Evolutionary conservation across 176 grass and related monocot species (phyloP), one percentile per base, ranked within the genome.

Genomic region (Triticum dicoccoides): DNA sequence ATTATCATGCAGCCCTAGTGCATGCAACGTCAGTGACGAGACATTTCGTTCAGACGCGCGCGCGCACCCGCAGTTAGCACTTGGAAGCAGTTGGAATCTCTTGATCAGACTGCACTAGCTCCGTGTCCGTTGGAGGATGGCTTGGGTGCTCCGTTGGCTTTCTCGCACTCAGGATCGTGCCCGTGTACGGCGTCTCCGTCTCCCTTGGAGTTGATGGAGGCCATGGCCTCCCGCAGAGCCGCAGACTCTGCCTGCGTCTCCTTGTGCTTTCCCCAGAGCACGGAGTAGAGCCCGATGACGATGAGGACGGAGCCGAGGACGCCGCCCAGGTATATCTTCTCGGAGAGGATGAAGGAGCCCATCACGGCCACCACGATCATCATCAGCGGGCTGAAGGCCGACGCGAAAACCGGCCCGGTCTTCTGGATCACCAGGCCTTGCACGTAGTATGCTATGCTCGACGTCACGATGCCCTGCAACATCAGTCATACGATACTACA

Each of bases 321-420:
- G 72, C 90, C 94, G 52, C 97, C 97, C 41, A 98, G 85, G 90
- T 88, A 98, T 47, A 98, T 88, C 61, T 90, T 98, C 87, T 96
- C 97, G 51, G 94, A 77, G 30, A 98, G 90, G 92, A 98, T 98
- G 85, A 98, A 98, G 78, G 97, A 96, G 42, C 94, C 97, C 94
- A 98, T 98, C 47, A 96, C 83, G 10, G 97, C 97, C 78, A 98
- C 97, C 82, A 96, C 79, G 86, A 98, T 96, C 97, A 98, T 98
- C 97, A 98, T 98, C n/a, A 98, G 94, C 1, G 97, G 97, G 82
- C 97, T 98, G 86, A 98, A 98, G 69, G 97, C 97, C 39, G 97
- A 96, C 23, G 97, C 97, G 86, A 98, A 98, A 81, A 98, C 97
- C 38, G 97, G 97, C 3, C 97, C 97, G 6, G 76, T 98, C 79